phyloP scores from a whole-genome alignment of 768 basidiomycete species.

The Pholiota conissans region DNA sequence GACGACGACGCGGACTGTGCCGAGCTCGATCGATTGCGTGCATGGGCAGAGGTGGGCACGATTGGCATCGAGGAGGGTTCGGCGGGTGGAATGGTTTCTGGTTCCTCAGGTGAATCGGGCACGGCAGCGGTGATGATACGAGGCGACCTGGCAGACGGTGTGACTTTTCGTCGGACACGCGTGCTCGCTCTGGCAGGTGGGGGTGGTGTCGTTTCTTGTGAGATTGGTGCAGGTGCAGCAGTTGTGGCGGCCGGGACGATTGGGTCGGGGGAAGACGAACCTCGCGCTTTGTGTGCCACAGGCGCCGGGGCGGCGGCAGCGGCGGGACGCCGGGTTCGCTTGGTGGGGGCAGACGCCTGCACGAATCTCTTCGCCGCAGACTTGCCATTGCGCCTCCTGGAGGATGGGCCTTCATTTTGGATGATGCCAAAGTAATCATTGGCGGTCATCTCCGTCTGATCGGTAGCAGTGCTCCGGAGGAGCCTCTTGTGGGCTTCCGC shows the following conservation, averaged over 20 bases:
- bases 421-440: constrained; percentile 22
- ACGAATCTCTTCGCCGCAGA: neutral
- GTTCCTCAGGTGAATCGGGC: constrained; percentile 4
- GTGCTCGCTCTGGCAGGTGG: constrained; percentile 3
- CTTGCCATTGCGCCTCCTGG: constrained; percentile 9
- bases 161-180: constrained; percentile 15
- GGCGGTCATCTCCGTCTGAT: constrained; percentile 15
- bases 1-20: constrained; percentile 32
- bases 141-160: constrained; percentile 14
- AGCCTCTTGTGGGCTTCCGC: constrained; percentile 19
- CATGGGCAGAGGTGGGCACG: constrained; percentile 23
- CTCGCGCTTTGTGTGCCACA: neutral
- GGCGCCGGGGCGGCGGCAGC: too few species aligned
- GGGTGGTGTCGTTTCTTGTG: neutral
- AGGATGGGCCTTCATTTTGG: constrained; percentile 13
- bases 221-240: too few species aligned
- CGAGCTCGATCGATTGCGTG: constrained; percentile 37
- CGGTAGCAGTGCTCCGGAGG: constrained; percentile 22
- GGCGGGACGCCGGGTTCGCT: constrained; percentile 5
- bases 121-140: neutral
- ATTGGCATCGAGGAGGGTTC: neutral
- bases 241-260: neutral
- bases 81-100: neutral
- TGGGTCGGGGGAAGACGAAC: neutral
- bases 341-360: neutral